Base-by-base conservation (phyloP, 2,329 filamentous ascomycete genomes). In the Mariannaea sp. region DNA sequence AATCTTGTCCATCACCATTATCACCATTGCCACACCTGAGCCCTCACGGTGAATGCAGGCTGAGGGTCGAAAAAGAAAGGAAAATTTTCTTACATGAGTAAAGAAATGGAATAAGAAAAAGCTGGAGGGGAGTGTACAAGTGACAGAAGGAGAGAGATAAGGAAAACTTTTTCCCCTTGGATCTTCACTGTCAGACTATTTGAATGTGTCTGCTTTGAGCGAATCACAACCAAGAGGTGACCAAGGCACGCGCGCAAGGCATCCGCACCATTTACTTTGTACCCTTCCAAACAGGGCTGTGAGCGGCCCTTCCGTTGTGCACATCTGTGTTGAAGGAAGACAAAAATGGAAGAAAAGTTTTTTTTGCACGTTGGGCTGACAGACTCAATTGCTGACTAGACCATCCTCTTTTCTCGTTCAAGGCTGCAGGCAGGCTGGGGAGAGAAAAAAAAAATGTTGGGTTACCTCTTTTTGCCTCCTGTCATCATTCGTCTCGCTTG, bases 141-240 rank as follows among this genome's bases (percentile, higher is more conserved):
- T n/a, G n/a, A n/a, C n/a, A n/a, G n/a, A 32, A n/a, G 29, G 49
- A 44, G 46, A 46, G 54, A 51, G 20, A 22, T 30, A 22, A 30
- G 49, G 52, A 38, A 57, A 29, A n/a, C n/a, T n/a, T n/a, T n/a
- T n/a, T 43, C 60, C 52, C 33, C 29, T 54, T 49, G 51, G 45
- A 22, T 54, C 48, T 58, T 44, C 55, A 30, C 60, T 55, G 61
- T 65, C 63, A 65, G 56, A 66, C 65, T 61, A 65, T 57, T 22
- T 16, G 36, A 22, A 14, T 44, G 48, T 32, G 10, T 12, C 29
- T 12, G 33, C 36, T 16, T 27, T 35, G 19, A 26, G 56, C 63
- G 56, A 63, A 65, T 65, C 41, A 60, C 56, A 33, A 38, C 45
- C 10, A 10, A 9, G 14, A 42, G 32, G 12, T 39, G 16, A 20